Evolutionary conservation across 75 land plant species (phyloP), one percentile per base, ranked within the genome.

Genomic region (Chamaecyparis obtusa): DNA sequence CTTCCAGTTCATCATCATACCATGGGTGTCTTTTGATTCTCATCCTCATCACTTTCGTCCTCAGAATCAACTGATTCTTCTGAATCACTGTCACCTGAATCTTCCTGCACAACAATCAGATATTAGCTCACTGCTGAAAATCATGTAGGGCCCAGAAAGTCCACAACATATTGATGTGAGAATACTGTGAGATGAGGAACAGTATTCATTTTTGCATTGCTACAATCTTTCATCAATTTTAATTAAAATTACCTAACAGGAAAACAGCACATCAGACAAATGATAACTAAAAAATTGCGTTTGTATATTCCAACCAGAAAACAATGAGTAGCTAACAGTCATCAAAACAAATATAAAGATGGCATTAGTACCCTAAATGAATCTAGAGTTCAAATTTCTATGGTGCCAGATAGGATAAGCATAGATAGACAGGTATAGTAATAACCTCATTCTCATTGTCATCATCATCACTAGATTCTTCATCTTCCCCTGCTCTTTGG

Each of bases 41-140:
- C 56, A 24, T 49, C 84, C 13, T 83, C 84, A 48, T 83, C 84
- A 83, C 32, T 43, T 46, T 49, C 84, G 48, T 27, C 55, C 54
- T 48, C 64, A 21, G 21, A 57, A 57, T 57, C 64, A 5, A 5
- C 21, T 57, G 4, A 57, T 57, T 19, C 21, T 0, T 57, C 64
- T 19, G 64, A 57, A 5, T 57, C 84, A 46, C n/a, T 32, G 24
- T 83, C 84, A n/a, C 84, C 48, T 44, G 84, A 83, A 41, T 15
- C 84, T 46, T 83, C 84, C 54, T 83, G 35, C 55, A 6, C 1
- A 77, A 5, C 41, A 77, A 37, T 37, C 0, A 32, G 41, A 77
- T 3, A 77, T 17, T 77, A 15, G 37, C 33, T 16, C 79, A 35
- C 79, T 32, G 41, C 36, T 82, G 46, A 81, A 81, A 44, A 44